Percentiles rank a stretch among this genome's conserved stretches.
Conservation (phyloP, 2,329 filamentous ascomycete genomes). For the Proliferodiscus dingleyae region DNA sequence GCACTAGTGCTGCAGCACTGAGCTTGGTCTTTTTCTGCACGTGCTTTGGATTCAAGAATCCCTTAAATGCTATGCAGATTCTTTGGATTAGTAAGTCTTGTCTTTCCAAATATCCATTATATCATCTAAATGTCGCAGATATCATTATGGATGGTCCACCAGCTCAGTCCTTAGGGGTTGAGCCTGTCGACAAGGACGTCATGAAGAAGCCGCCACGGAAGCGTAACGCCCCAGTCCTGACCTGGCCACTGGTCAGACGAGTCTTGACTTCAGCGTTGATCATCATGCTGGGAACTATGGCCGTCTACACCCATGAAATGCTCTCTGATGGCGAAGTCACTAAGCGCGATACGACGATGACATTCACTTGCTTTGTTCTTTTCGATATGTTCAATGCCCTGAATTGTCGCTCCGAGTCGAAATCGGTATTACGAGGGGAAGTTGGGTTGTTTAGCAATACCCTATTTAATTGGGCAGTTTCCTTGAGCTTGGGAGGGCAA, state of each 20-base stretch:
- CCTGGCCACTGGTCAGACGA: slow-evolving; percentile 71
- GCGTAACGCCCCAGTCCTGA: slow-evolving; percentile 87
- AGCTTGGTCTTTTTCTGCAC: slow-evolving; percentile 90
- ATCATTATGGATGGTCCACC: slow-evolving; percentile 99
- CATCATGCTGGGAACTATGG: slow-evolving; percentile 89
- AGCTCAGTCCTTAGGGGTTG: slow-evolving; percentile 92
- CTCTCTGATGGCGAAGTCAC: slow-evolving; percentile 74
- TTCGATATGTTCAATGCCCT: slow-evolving; percentile 99
- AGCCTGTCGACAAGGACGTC: slow-evolving; percentile 88
- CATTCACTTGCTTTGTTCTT: slow-evolving; percentile 96
- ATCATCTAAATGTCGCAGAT: slow-evolving; percentile 49
- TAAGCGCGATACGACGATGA: slow-evolving; percentile 96
- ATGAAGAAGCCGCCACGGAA: slow-evolving; percentile 87
- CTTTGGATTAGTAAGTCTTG: slow-evolving; percentile 88
- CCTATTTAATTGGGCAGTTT: slow-evolving; percentile 95
- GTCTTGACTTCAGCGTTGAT: slow-evolving; percentile 83
- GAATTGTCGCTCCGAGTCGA: slow-evolving; percentile 84
- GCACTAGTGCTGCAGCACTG: slow-evolving; percentile 90
- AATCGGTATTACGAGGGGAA: slow-evolving; percentile 83
- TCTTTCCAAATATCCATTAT: background rate
- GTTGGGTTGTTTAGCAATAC: slow-evolving; percentile 78
- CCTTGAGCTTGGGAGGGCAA: slow-evolving; percentile 79
- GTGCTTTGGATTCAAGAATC: slow-evolving; percentile 87
- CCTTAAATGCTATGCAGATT: slow-evolving; percentile 98
- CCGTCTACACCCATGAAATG: slow-evolving; percentile 92